Base-by-base conservation (phyloP, 2,329 filamentous ascomycete species). In the Pseudogymnoascus sp. region DNA sequence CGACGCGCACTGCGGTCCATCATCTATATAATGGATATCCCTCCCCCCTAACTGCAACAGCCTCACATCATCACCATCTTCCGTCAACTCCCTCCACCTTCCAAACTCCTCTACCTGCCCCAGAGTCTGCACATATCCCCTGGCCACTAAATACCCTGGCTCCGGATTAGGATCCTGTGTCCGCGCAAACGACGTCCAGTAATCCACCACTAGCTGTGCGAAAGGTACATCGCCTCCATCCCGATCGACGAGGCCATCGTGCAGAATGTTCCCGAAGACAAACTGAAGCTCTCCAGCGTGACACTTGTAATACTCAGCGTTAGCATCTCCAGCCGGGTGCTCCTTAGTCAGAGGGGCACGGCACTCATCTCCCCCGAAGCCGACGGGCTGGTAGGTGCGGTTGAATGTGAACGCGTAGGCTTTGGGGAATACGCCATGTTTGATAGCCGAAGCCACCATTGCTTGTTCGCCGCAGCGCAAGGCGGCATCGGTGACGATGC, bases 241-340 rank as follows among this genome's bases (percentile, higher is more conserved):
- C 19, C 73, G 65, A 13, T 70, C 66, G 0, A 67, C 67, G 26
- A 70, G 68, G 1, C 68, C 70, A 19, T 68, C 69, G 31, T 67
- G 65, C 17, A 64, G 19, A 1, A 72, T 63, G 21, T 68, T 73
- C 1, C 74, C 73, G 62, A 75, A 75, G 6, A 69, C 70, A 21
- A 69, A 73, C 26, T 68, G 67, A 2, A 75, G 64, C 11, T 75
- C 73, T 0, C 73, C 73, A 10, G 70, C 70, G 46, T 75, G 74
- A 61, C 73, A 75, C 63, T 75, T 75, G 68, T 73, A 74, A 63
- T 75, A 76, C 37, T 74, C 73, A 3, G 64, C 42, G 10, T 68
- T 62, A 1, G 72, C 72, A 44, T 75, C 68, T 7, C 70, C 70
- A 40, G 71, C 64, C n/a, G 72, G 73, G 31, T 72, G 67, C 0